Evolutionary conservation across 306 rosid genomes (phyloP).

Genomic region (Cicer bijugum): DNA sequence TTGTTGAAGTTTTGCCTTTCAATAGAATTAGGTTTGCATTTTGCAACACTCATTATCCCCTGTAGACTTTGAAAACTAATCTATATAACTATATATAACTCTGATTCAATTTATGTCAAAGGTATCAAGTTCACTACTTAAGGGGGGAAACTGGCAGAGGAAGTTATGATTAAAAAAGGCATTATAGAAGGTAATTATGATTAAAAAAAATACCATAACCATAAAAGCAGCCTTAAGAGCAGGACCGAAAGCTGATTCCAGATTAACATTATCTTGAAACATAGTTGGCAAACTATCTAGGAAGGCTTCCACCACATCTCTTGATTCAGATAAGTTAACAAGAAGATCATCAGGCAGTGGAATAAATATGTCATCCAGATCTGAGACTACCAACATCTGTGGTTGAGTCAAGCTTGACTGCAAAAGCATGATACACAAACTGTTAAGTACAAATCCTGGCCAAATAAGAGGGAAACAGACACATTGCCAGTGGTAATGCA

Average conservation of each 20-base stretch:
- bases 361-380: conserved; percentile 91
- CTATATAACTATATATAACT: background rate
- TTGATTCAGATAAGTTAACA: conserved; percentile 96
- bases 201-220: conserved; percentile 74
- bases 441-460: conserved; percentile 36
- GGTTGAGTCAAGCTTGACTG: conserved; percentile 97
- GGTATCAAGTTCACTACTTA: conserved; percentile 11
- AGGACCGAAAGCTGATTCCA: conserved; percentile 99
- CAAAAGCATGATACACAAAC: conserved; percentile 48
- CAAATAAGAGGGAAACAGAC: conserved; percentile 17
- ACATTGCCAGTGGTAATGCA: conserved; percentile 30
- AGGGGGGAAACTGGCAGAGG: background rate
- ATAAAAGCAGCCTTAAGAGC: conserved; percentile 90
- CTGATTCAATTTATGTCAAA: conserved; percentile 1
- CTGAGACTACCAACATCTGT: conserved; percentile 99
- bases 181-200: conserved; percentile 27
- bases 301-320: conserved; percentile 89
- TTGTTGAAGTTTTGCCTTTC: conserved; percentile 22
- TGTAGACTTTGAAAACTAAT: conserved; percentile 25
- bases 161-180: conserved; percentile 2
- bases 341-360: conserved; percentile 99
- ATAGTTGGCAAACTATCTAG: conserved; percentile 94
- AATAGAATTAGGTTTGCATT: conserved; percentile 33
- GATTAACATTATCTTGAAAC: conserved; percentile 86
- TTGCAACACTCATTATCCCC: conserved; percentile 4